Percentiles rank a stretch among this genome's conserved stretches.
phyloP scores from a whole-genome alignment of 305 asterid species.

The Striga hermonthica region DNA sequence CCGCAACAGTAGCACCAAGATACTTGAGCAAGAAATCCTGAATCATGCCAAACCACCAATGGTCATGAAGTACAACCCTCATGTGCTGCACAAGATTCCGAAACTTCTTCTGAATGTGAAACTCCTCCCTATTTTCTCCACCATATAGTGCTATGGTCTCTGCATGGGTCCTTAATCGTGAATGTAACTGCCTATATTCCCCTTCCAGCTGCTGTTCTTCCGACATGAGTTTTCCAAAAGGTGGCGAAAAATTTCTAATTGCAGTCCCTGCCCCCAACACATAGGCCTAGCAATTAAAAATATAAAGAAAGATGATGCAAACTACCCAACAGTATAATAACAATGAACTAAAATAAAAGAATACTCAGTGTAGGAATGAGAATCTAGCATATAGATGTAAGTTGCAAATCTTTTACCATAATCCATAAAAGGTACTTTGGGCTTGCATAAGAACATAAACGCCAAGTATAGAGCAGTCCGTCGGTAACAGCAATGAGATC shows the following conservation, averaged over 20 bases:
- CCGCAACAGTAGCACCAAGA: constrained; percentile 99
- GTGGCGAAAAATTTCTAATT: constrained; percentile 82
- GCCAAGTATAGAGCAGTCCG: constrained; percentile 95
- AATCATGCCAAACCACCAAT: constrained; percentile 99
- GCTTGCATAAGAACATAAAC: constrained; percentile 96
- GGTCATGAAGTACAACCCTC: constrained; percentile 90
- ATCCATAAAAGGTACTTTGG: constrained; percentile 96
- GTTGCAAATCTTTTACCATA: constrained; percentile 51
- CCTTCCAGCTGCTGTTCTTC: constrained; percentile 97
- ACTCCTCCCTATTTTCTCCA: constrained; percentile 93
- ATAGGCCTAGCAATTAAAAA: constrained; percentile 66
- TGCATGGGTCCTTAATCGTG: constrained; percentile 95
- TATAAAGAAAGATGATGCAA: constrained; percentile 28
- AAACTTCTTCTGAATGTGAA: constrained; percentile 85
- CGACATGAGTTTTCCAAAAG: constrained; percentile 93
- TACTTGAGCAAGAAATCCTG: constrained; percentile 94
- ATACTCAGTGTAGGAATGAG: constrained; percentile 14
- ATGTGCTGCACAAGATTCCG: constrained; percentile 71
- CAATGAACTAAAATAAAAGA: constrained; percentile 25
- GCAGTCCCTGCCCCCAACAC: constrained; percentile 92
- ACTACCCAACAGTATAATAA: constrained; percentile 26
- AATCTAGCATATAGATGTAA: constrained; percentile 25
- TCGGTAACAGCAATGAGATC: constrained; percentile 91
- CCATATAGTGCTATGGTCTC: constrained; percentile 98
- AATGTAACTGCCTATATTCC: constrained; percentile 96